These are phyloP conservation scores for Solanum pennellii DNA, from an alignment of 257 asterid species.

Conservation along the genomic window DNA sequence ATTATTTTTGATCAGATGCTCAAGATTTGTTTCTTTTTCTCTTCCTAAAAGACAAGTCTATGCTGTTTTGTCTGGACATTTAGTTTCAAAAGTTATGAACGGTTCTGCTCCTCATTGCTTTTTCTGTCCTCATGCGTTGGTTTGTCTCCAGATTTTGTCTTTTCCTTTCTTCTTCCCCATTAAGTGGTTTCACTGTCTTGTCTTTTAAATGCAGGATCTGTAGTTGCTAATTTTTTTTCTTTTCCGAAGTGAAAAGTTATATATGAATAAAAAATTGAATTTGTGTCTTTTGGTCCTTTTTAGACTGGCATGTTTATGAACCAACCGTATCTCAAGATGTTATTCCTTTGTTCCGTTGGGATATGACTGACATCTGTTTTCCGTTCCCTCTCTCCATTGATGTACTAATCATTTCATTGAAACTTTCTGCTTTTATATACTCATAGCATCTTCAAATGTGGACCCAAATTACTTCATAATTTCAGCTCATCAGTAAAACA, in stretches of 20 bases:
- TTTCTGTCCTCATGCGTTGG: neutral
- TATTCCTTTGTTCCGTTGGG: neutral
- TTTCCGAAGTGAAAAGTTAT: neutral
- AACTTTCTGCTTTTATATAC: neutral
- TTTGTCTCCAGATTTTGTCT: neutral
- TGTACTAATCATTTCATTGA: neutral
- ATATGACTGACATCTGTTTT: neutral
- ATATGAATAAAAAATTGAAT: neutral
- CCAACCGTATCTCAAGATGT: neutral
- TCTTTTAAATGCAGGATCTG: neutral
- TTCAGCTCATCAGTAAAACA: neutral
- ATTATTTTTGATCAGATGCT: neutral
- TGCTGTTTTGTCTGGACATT: neutral
- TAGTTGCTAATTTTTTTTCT: neutral
- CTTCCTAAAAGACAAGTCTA: neutral
- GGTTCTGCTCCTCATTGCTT: neutral
- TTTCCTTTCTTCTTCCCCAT: neutral
- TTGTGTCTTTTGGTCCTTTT: neutral
- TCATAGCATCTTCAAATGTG: neutral
- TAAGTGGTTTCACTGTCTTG: neutral
- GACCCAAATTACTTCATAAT: neutral
- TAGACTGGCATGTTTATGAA: neutral
- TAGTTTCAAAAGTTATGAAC: neutral
- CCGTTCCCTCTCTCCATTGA: neutral
- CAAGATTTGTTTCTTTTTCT: neutral